Evolutionary conservation across 179 eudicot species (phyloP).

Genomic region (Nepenthes alata): DNA sequence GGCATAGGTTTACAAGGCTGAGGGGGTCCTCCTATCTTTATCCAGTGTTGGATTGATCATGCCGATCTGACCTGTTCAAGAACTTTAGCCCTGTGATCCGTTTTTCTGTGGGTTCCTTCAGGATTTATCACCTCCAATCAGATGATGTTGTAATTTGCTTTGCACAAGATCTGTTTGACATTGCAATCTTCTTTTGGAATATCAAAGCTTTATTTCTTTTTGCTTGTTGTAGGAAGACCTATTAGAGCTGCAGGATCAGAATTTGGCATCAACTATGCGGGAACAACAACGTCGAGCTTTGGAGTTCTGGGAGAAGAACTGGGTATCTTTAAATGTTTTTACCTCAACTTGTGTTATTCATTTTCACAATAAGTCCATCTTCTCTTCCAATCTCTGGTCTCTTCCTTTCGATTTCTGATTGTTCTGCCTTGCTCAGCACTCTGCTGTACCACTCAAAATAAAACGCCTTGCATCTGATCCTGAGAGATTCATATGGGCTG

Average conservation of each 20-base stretch:
- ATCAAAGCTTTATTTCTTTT: constrained; percentile 8
- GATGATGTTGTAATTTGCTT: too few species aligned
- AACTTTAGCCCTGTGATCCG: too few species aligned
- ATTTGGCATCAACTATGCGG: constrained; percentile 55
- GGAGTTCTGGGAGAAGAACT: constrained; percentile 95
- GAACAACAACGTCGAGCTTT: constrained; percentile 61
- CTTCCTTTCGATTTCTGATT: constrained; percentile 6
- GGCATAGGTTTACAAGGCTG: too few species aligned
- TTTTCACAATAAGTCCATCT: background rate
- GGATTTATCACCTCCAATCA: too few species aligned
- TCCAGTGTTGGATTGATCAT: too few species aligned
- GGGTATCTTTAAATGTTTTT: constrained; percentile 39
- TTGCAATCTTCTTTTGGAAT: background rate
- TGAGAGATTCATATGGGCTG: constrained; percentile 89
- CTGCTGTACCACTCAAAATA: constrained; percentile 82
- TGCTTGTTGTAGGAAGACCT: constrained; percentile 65
- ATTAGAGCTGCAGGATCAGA: constrained; percentile 67
- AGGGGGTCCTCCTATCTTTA: too few species aligned
- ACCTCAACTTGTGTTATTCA: background rate
- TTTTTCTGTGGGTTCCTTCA: too few species aligned
- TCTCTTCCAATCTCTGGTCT: background rate
- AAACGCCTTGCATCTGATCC: constrained; percentile 82
- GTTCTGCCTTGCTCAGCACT: constrained; percentile 39
- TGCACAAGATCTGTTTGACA: too few species aligned
- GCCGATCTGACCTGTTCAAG: too few species aligned